A percentile compares a stretch with the other conserved stretches of the same genome.
These are phyloP conservation scores for Phaeosphaeriaceae sp. DNA, from an alignment of 2,329 filamentous ascomycete species.

Conservation along the genomic window DNA sequence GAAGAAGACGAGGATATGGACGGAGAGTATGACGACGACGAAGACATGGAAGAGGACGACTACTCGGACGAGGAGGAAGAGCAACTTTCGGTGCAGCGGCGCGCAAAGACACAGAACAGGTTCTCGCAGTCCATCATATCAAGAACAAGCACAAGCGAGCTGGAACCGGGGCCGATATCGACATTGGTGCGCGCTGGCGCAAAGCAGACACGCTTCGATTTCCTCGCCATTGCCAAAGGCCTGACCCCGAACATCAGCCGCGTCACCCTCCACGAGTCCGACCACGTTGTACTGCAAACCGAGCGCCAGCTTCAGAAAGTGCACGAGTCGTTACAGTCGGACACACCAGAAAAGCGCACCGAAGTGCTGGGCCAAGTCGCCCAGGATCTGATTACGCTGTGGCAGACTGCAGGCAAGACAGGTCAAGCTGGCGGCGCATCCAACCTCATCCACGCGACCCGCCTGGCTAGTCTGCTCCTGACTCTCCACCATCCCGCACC, in stretches of 20 bases:
- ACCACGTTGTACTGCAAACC: conserved; percentile 75
- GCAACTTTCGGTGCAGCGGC: conserved; percentile 54
- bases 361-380: conserved; percentile 35
- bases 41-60: conserved; percentile 43
- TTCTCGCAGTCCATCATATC: conserved; percentile 45
- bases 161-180: conserved; percentile 25
- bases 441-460: conserved; percentile 75
- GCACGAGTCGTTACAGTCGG: conserved; percentile 40
- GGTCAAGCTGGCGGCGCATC: conserved; percentile 58
- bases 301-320: conserved; percentile 68
- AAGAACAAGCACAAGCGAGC: conserved; percentile 43
- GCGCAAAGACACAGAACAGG: conserved; percentile 25
- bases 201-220: conserved; percentile 64
- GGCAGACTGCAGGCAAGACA: conserved; percentile 61
- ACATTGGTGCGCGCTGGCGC: conserved; percentile 34
- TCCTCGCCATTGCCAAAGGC: conserved; percentile 75
- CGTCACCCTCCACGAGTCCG: conserved; percentile 71
- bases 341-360: conserved; percentile 37
- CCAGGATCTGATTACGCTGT: conserved; percentile 38
- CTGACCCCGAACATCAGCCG: conserved; percentile 65
- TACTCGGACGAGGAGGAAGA: conserved; percentile 33
- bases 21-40: conserved; percentile 18
- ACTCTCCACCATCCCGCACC: conserved; percentile 72
- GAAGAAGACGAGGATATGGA: conserved; percentile 32
- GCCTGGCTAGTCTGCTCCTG: conserved; percentile 78